phyloP scores from a whole-genome alignment of 805 yeast genomes.

The Metschnikowia koreensis region DNA sequence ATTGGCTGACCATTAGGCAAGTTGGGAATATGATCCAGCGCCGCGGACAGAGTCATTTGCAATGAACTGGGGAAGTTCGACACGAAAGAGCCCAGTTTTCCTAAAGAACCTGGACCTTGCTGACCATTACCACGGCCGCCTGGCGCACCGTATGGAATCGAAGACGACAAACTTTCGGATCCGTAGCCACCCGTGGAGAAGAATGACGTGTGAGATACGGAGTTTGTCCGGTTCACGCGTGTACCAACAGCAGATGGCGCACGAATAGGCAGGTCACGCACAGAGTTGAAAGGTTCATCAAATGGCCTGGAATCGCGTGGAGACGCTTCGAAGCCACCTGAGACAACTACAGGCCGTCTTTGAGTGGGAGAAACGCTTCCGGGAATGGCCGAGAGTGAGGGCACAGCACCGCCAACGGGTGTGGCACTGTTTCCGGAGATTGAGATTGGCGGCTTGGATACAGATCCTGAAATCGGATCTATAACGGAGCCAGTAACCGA shows the following conservation, averaged over 20 bases:
- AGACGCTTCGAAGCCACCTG: slow-evolving; percentile 18
- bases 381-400: slow-evolving; percentile 2
- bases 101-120: slow-evolving; percentile 2
- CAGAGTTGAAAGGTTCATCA: slow-evolving; percentile 7
- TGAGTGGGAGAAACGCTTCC: slow-evolving; percentile 13
- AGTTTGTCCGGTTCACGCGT: slow-evolving; percentile 40
- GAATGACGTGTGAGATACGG: slow-evolving; percentile 41
- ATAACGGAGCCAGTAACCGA: too few species aligned
- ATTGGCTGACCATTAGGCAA: slow-evolving; percentile 57
- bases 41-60: slow-evolving; percentile 14
- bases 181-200: slow-evolving; percentile 32
- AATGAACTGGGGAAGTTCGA: slow-evolving; percentile 14
- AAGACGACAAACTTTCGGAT: slow-evolving; percentile 49
- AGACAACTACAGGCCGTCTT: slow-evolving; percentile 19
- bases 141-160: slow-evolving; percentile 72
- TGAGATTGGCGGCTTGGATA: neutral
- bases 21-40: slow-evolving; percentile 43
- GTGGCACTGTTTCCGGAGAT: neutral
- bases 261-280: slow-evolving; percentile 8
- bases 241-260: slow-evolving; percentile 29
- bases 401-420: neutral
- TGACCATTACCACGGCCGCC: slow-evolving; percentile 45
- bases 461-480: neutral
- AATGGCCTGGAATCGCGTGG: slow-evolving; percentile 10
- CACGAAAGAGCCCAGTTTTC: slow-evolving; percentile 7